Conservation (phyloP, 2,329 filamentous ascomycete species). For the Diplodia corticola region DNA sequence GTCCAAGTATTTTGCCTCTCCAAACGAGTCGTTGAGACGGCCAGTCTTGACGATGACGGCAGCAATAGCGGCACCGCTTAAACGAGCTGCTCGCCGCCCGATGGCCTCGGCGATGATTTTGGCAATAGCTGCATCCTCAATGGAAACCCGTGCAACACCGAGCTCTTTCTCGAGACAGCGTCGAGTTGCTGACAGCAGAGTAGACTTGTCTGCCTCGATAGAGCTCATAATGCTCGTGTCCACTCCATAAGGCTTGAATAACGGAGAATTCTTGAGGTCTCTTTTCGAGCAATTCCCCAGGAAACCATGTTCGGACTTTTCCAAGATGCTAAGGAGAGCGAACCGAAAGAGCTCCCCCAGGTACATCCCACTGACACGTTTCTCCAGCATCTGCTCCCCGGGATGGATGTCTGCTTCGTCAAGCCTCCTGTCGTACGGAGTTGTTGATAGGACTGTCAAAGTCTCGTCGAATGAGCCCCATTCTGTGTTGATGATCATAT, state of each 20-base stretch:
- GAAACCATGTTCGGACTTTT: slow-evolving; percentile 65
- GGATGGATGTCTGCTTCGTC: slow-evolving; percentile 48
- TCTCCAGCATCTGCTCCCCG: slow-evolving; percentile 81
- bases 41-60: slow-evolving; percentile 80
- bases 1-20: slow-evolving; percentile 70
- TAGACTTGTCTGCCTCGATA: slow-evolving; percentile 76
- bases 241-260: slow-evolving; percentile 82
- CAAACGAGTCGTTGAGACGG: slow-evolving; percentile 52
- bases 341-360: slow-evolving; percentile 88
- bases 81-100: slow-evolving; percentile 81
- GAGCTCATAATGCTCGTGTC: slow-evolving; percentile 89
- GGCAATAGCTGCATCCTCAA: slow-evolving; percentile 84
- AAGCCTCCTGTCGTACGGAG: slow-evolving; percentile 58
- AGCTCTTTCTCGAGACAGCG: slow-evolving; percentile 76
- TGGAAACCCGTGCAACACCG: slow-evolving; percentile 72
- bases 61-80: slow-evolving; percentile 86
- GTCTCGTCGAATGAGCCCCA: slow-evolving; percentile 97
- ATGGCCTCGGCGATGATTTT: slow-evolving; percentile 81
- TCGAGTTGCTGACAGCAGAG: slow-evolving; percentile 70
- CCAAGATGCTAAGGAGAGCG: slow-evolving; percentile 70
- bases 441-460: slow-evolving; percentile 80
- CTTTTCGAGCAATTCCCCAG: slow-evolving; percentile 70
- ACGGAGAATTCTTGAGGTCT: slow-evolving; percentile 63
- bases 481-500: slow-evolving; percentile 95
- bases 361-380: slow-evolving; percentile 97